Evolutionary conservation across 495 filamentous ascomycete species (phyloP), one percentile per base, ranked within the genome.

Genomic region (Xylaria curta): DNA sequence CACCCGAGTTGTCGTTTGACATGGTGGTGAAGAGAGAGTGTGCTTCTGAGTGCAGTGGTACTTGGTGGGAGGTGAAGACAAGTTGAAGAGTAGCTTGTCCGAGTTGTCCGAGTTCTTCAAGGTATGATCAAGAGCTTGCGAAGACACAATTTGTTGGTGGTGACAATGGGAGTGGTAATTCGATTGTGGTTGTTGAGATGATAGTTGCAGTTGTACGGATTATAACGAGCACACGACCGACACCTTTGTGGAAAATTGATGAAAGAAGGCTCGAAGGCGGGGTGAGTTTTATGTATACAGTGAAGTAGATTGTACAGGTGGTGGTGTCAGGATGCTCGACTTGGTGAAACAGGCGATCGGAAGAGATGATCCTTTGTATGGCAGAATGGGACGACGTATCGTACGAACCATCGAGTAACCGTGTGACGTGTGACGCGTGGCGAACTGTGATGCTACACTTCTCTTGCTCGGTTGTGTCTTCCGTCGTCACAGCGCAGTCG

Each of bases 1-100:
- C 72, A 71, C 74, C 73, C 72, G 78, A 69, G 71, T 76, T 76
- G 19, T 78, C 78, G 76, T 76, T 78, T n/a, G 77, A 79, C 77
- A 79, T 79, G 12, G 53, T 70, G 46, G 36, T 64, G 36, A 68
- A 58, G 19, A 26, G 38, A 24, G 5, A 24, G n/a, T 19, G 12
- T 38, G 40, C 47, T 31, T 53, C 36, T 31, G 31, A 31, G 42
- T 10, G 28, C 12, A 15, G 40, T 69, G 24, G 40, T 51, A 31
- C 54, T 49, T 36, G n/a, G 63, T 12, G 44, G 12, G 8, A 28
- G 0, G 2, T 17, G 19, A 8, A 28, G 31, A 53, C 28, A 1
- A 9, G 15, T 15, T 28, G 13, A 49, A 44, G 17, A 49, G 40
- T 51, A 26, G 4, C 36, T 8, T 12, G 44, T 66, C 53, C 19